These are phyloP conservation scores for Pseudogymnoascus sp. DNA, from an alignment of 2,329 filamentous ascomycete species.

Conservation along the genomic window DNA sequence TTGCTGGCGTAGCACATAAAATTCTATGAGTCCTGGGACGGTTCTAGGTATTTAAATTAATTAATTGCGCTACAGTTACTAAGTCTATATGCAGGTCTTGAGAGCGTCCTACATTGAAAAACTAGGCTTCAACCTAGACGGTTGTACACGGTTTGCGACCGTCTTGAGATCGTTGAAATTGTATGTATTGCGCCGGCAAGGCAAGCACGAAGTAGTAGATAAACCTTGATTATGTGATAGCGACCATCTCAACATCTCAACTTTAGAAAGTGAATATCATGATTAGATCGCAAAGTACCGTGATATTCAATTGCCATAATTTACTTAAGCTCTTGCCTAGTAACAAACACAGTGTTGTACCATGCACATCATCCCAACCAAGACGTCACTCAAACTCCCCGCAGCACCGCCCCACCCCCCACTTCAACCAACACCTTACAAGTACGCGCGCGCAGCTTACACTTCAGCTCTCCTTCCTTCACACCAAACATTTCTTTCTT, in stretches of 20 bases:
- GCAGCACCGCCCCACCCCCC: slow-evolving; percentile 3
- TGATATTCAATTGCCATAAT: not conserved
- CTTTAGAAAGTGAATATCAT: not conserved
- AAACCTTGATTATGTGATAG: not conserved
- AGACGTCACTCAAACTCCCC: slow-evolving; percentile 3
- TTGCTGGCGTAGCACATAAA: too few species aligned
- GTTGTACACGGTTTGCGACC: too few species aligned
- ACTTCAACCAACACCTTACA: not conserved
- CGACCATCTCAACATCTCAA: not conserved
- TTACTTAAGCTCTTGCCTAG: not conserved
- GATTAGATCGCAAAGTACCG: not conserved
- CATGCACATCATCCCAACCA: not conserved
- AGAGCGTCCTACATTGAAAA: too few species aligned
- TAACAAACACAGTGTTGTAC: not conserved
- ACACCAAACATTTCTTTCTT: not conserved
- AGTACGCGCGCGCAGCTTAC: not conserved
- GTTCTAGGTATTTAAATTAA: too few species aligned
- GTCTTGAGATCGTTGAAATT: too few species aligned
- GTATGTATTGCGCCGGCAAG: too few species aligned
- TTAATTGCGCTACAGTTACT: too few species aligned
- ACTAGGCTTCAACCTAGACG: too few species aligned
- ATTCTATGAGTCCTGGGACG: too few species aligned
- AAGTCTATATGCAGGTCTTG: too few species aligned
- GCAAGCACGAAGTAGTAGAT: too few species aligned
- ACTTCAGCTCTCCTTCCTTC: not conserved